These are phyloP conservation scores for Phytophthora lateralis DNA, from an alignment of 352 stramenopile species.

Conservation along the genomic window DNA sequence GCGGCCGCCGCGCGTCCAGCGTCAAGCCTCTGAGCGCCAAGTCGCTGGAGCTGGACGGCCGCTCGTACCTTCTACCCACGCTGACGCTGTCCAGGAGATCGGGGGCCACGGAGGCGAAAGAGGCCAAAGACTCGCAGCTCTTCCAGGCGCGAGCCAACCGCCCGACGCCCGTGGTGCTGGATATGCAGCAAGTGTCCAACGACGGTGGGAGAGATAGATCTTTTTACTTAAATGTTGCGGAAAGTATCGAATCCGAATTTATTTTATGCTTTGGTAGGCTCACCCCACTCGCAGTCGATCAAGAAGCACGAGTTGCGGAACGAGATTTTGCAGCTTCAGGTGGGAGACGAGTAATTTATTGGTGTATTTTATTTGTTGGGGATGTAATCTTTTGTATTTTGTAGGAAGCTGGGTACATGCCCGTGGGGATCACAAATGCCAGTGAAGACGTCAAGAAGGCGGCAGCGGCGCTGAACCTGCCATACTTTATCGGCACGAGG, in stretches of 20 bases:
- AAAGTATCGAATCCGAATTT: not conserved
- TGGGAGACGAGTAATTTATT: conserved; percentile 11
- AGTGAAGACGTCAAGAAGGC: conserved; percentile 85
- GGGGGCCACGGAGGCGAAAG: conserved; percentile 24
- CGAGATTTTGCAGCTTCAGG: conserved; percentile 67
- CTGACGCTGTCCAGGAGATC: conserved; percentile 54
- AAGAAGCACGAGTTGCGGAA: conserved; percentile 77
- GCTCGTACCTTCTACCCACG: conserved; percentile 77
- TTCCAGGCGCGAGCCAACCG: conserved; percentile 49
- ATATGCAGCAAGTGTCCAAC: conserved; percentile 76
- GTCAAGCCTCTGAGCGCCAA: conserved; percentile 31
- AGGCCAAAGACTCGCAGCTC: conserved; percentile 34
- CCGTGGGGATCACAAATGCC: conserved; percentile 83
- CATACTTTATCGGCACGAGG: conserved; percentile 81
- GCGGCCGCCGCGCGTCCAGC: conserved; percentile 39
- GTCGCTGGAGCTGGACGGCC: conserved; percentile 57
- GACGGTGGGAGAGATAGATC: conserved; percentile 46
- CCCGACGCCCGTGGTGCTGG: conserved; percentile 68
- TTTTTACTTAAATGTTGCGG: conserved; percentile 1
- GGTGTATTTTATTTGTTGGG: not conserved
- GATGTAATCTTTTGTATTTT: not conserved
- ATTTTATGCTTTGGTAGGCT: conserved; percentile 39
- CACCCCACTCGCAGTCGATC: conserved; percentile 75
- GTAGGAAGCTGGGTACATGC: conserved; percentile 62
- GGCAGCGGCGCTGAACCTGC: conserved; percentile 61